Percentiles rank a stretch among this genome's conserved stretches.
Conservation (phyloP, 2,329 filamentous ascomycete species). For the Monilinia vaccinii-corymbosi region DNA sequence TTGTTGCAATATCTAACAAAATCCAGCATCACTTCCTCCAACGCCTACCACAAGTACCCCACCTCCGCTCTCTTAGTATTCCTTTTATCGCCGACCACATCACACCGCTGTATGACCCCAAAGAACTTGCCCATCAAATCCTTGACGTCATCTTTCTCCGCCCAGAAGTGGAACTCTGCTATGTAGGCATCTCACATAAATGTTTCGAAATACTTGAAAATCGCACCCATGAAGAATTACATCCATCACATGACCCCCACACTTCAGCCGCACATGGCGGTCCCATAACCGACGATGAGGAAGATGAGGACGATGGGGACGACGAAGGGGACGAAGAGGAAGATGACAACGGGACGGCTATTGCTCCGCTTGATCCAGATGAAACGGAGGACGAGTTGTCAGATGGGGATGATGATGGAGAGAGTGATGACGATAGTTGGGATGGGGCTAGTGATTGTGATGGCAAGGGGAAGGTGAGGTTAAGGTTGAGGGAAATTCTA, state of each 20-base stretch:
- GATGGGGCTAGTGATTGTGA: constrained; percentile 39
- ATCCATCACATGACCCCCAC: constrained; percentile 20
- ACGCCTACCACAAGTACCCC: constrained; percentile 58
- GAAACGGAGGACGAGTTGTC: constrained; percentile 31
- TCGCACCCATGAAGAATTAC: constrained; percentile 36
- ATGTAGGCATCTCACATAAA: constrained; percentile 66
- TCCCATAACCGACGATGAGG: constrained; percentile 35
- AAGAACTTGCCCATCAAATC: constrained; percentile 66
- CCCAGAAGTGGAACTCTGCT: constrained; percentile 68
- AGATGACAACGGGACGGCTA: constrained; percentile 30
- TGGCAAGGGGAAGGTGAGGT: constrained; percentile 33
- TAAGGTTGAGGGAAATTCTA: constrained; percentile 67
- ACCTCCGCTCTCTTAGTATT: constrained; percentile 63
- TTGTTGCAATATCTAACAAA: constrained; percentile 3
- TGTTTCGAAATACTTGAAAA: constrained; percentile 76
- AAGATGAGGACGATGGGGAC: constrained; percentile 33
- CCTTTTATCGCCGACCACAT: constrained; percentile 57
- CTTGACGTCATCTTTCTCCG: constrained; percentile 69
- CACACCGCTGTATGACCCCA: constrained; percentile 46
- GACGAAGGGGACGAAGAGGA: constrained; percentile 38
- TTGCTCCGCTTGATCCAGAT: constrained; percentile 28
- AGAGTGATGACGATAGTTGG: constrained; percentile 41
- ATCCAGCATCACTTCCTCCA: constrained; percentile 65
- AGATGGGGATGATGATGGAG: constrained; percentile 25
- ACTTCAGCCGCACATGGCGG: constrained; percentile 30